Evolutionary conservation across 768 basidiomycete species (phyloP).

Genomic region (Mycena haematopus): DNA sequence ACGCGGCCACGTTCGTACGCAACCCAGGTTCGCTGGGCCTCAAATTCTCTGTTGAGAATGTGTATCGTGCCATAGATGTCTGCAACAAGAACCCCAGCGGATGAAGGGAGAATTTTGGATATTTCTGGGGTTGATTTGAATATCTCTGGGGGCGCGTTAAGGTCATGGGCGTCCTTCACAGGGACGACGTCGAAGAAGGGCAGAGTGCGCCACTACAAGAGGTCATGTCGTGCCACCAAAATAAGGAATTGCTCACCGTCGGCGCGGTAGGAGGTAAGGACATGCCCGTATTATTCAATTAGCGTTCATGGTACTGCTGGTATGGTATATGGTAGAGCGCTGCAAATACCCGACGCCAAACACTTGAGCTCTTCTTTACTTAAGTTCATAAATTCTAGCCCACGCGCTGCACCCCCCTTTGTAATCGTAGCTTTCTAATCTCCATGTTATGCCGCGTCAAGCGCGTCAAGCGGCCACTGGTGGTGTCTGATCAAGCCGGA

Average conservation of each 20-base stretch:
- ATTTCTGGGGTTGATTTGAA: conserved; percentile 82
- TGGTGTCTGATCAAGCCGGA: too few relatives aligned
- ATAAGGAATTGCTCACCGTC: conserved; percentile 26
- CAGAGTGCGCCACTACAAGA: conserved; percentile 82
- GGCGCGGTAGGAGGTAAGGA: conserved; percentile 35
- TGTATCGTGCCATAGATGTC: conserved; percentile 88
- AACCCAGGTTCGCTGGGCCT: conserved; percentile 74
- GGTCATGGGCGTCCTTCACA: conserved; percentile 81
- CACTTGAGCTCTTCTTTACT: not conserved
- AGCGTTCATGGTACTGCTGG: conserved; percentile 4
- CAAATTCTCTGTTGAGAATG: conserved; percentile 76
- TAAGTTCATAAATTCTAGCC: too few relatives aligned
- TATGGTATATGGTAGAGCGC: not conserved
- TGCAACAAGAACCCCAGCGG: conserved; percentile 74
- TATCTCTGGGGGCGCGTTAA: conserved; percentile 75
- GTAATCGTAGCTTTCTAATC: not conserved
- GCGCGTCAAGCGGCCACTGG: too few relatives aligned
- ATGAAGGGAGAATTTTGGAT: conserved; percentile 68
- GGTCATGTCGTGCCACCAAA: conserved; percentile 7
- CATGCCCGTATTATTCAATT: conserved; percentile 31
- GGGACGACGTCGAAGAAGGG: conserved; percentile 84
- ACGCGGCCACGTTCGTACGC: conserved; percentile 83
- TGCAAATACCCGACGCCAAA: not conserved
- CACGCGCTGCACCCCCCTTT: not conserved
- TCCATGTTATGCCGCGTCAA: not conserved